Conservation (phyloP, 352 stramenopile genomes). For the Phytophthora hibernalis region DNA sequence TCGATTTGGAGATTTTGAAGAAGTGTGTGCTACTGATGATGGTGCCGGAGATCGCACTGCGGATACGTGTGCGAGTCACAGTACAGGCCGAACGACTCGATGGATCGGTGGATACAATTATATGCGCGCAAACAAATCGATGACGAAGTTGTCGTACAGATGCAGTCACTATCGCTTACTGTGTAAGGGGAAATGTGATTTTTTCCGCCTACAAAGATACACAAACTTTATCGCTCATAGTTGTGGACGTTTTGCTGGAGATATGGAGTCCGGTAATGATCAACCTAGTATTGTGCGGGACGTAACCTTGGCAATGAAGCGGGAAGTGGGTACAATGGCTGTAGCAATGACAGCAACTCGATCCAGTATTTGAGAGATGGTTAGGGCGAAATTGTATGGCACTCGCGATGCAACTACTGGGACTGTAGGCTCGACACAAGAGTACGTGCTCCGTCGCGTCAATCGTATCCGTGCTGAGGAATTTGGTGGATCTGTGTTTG, state of each 20-base stretch:
- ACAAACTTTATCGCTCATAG: slow-evolving; percentile 11
- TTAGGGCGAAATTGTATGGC: not conserved
- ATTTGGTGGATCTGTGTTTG: slow-evolving; percentile 2
- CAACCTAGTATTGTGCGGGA: not conserved
- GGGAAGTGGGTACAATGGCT: not conserved
- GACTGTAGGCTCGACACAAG: not conserved
- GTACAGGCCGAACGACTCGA: too few species aligned
- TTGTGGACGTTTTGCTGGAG: slow-evolving; percentile 1
- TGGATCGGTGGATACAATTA: too few species aligned
- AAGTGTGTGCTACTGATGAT: too few species aligned
- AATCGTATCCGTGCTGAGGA: not conserved
- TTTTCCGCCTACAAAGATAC: not conserved
- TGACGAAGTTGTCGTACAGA: slow-evolving; percentile 1
- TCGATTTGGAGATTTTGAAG: too few species aligned
- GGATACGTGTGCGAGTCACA: too few species aligned
- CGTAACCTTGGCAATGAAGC: not conserved
- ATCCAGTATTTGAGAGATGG: not conserved
- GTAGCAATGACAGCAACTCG: not conserved
- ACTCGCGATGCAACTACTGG: not conserved
- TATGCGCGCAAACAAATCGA: too few species aligned
- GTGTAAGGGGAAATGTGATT: slow-evolving; percentile 3
- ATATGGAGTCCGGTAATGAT: not conserved
- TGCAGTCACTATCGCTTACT: not conserved
- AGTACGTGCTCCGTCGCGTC: not conserved
- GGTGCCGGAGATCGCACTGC: too few species aligned